phyloP scores from a whole-genome alignment of 108 stramenopile species.

The Cyclotella distinguenda region DNA sequence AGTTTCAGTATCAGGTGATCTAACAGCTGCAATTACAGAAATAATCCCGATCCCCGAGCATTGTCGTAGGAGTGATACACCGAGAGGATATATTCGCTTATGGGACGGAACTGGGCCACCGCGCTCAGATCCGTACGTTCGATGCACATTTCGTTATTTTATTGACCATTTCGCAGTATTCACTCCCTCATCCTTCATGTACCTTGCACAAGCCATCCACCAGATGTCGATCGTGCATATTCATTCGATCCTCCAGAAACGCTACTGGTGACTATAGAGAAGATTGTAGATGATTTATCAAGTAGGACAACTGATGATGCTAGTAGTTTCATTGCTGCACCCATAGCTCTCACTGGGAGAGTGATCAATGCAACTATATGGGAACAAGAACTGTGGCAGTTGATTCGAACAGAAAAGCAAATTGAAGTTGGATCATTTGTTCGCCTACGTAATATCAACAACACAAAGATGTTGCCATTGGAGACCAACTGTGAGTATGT shows the following conservation, averaged over 20 bases:
- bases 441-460: slow-evolving; percentile 71
- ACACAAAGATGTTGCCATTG: slow-evolving; percentile 28
- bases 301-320: slow-evolving; percentile 25
- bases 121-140: slow-evolving; percentile 66
- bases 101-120: slow-evolving; percentile 88
- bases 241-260: slow-evolving; percentile 65
- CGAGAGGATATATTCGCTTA: slow-evolving; percentile 69
- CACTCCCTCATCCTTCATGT: not conserved
- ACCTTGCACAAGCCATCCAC: slow-evolving; percentile 32
- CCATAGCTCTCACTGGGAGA: slow-evolving; percentile 61
- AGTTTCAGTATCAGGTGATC: slow-evolving; percentile 52
- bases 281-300: slow-evolving; percentile 16
- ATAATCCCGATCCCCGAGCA: slow-evolving; percentile 45
- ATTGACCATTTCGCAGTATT: not conserved
- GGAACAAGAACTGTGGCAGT: slow-evolving; percentile 78
- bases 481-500: slow-evolving; percentile 15
- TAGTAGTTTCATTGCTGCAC: slow-evolving; percentile 16
- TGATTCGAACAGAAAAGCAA: slow-evolving; percentile 43
- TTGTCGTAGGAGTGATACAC: slow-evolving; percentile 34
- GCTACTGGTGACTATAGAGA: slow-evolving; percentile 46
- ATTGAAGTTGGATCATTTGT: slow-evolving; percentile 66
- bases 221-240: slow-evolving; percentile 15
- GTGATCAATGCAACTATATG: slow-evolving; percentile 76
- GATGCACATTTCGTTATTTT: not conserved
- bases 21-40: slow-evolving; percentile 69